These are phyloP conservation scores for Circinella umbellata DNA, from an alignment of 371 early-diverging fungal genomes.

Conservation along the genomic window DNA sequence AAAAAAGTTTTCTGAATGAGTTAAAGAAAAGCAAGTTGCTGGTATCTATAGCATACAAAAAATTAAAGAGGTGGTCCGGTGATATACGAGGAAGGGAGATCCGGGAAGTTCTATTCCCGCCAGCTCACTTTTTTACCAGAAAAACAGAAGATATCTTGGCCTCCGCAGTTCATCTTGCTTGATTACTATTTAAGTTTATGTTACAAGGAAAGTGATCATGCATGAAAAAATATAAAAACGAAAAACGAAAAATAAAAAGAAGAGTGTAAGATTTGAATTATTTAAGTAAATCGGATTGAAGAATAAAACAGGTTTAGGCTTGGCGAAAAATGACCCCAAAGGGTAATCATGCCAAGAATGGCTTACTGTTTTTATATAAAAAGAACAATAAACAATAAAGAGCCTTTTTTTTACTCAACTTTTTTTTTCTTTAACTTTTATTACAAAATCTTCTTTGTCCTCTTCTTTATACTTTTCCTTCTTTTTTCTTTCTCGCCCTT, in stretches of 20 bases:
- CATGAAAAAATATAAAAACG: not conserved
- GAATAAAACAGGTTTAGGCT: not conserved
- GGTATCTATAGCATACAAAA: no score
- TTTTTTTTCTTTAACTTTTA: not conserved
- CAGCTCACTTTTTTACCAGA: no score
- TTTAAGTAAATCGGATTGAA: not conserved
- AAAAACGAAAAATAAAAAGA: not conserved
- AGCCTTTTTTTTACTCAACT: conserved; percentile 1
- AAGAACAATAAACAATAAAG: not conserved
- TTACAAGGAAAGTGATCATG: no score
- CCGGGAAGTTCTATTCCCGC: no score
- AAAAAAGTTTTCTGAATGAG: no score
- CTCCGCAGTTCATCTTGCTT: no score
- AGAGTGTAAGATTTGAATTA: not conserved
- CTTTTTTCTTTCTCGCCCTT: not conserved
- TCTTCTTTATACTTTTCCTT: not conserved
- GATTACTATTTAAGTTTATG: no score
- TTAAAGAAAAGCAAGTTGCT: no score
- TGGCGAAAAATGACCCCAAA: not conserved
- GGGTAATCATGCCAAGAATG: conserved; percentile 10
- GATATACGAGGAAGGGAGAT: no score
- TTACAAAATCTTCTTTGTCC: not conserved
- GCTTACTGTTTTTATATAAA: not conserved
- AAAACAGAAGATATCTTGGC: no score
- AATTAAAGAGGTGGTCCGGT: no score